phyloP scores from a whole-genome alignment of 1,139 yeast genomes.

The Lodderomyces elongisporus region DNA sequence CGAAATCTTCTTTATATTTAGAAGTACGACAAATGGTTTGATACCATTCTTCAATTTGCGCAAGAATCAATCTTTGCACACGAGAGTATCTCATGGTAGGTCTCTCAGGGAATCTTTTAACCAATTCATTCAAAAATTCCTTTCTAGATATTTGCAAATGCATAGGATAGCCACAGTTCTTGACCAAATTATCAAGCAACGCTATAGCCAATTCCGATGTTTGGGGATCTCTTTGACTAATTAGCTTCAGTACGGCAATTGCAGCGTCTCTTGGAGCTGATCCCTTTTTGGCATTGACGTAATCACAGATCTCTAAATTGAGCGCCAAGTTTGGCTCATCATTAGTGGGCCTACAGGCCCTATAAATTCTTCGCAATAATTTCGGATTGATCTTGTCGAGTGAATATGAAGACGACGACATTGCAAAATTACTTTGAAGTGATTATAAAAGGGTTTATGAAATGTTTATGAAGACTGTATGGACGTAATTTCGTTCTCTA shows the following conservation, averaged over 20 bases:
- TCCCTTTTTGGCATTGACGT: constrained; percentile 89
- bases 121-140: constrained; percentile 90
- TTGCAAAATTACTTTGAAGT: too few relatives aligned
- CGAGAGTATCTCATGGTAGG: constrained; percentile 85
- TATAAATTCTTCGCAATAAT: constrained; percentile 62
- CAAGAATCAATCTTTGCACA: constrained; percentile 78
- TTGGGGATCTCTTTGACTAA: constrained; percentile 80
- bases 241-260: constrained; percentile 75
- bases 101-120: constrained; percentile 87
- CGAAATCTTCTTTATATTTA: constrained; percentile 85
- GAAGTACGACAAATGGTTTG: constrained; percentile 91
- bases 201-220: constrained; percentile 57
- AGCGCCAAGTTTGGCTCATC: constrained; percentile 85
- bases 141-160: constrained; percentile 92
- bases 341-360: constrained; percentile 84
- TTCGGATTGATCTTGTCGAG: constrained; percentile 52
- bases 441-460: too few relatives aligned
- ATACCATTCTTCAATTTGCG: constrained; percentile 96
- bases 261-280: constrained; percentile 91
- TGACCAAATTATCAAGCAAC: constrained; percentile 82
- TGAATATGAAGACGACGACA: constrained; percentile 27
- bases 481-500: too few relatives aligned
- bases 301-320: constrained; percentile 89
- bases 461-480: too few relatives aligned
- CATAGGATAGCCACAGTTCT: constrained; percentile 96